Evolutionary conservation across 257 asterid genomes (phyloP).

Genomic region (Solanum lignicaule): DNA sequence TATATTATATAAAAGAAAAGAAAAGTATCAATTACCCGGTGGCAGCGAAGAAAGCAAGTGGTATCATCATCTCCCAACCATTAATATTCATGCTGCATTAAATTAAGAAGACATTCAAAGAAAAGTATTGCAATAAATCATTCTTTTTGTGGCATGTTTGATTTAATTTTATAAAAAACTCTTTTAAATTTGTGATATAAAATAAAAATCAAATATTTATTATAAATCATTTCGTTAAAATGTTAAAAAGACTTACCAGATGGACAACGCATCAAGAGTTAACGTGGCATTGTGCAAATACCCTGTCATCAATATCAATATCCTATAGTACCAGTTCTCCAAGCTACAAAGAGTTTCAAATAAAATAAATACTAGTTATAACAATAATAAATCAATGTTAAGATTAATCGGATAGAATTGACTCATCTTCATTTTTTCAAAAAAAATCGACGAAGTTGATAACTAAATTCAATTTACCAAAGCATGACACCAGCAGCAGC

Average conservation of each 20-base stretch:
- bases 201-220: too few species aligned
- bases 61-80: constrained; percentile 50
- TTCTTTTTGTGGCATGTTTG: too few species aligned
- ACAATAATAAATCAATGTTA: too few species aligned
- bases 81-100: constrained; percentile 34
- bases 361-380: too few species aligned
- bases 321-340: constrained; percentile 63
- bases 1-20: too few species aligned
- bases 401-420: too few species aligned
- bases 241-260: constrained; percentile 12
- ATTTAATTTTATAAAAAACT: too few species aligned
- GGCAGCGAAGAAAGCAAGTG: constrained; percentile 48
- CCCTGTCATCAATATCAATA: constrained; percentile 40
- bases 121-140: background rate
- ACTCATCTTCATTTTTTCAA: too few species aligned
- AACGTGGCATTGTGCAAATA: constrained; percentile 27
- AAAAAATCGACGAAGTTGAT: too few species aligned
- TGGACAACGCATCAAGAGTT: constrained; percentile 38
- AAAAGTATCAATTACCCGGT: constrained; percentile 20
- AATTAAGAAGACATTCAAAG: background rate
- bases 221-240: too few species aligned
- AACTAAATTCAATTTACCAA: constrained; percentile 9
- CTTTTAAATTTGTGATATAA: too few species aligned
- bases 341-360: constrained; percentile 19
- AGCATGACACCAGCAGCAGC: constrained; percentile 45